phyloP scores from a whole-genome alignment of 2,329 filamentous ascomycete species.

The Ilyonectria destructans region DNA sequence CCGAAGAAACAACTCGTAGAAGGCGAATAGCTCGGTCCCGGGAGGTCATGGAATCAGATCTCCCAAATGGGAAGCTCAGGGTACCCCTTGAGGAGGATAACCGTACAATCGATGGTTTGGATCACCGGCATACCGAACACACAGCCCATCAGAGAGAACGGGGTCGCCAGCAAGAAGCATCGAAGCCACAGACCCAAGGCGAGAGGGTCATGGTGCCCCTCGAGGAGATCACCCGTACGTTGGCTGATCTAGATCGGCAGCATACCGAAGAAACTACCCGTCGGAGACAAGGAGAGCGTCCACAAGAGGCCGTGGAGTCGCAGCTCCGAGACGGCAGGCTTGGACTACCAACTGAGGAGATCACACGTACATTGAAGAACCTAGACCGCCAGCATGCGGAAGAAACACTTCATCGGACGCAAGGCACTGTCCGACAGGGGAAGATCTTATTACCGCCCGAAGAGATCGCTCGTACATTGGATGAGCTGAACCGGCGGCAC shows the following conservation, averaged over 20 bases:
- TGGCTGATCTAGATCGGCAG: constrained; percentile 5
- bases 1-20: constrained; percentile 11
- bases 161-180: no score
- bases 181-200: no score
- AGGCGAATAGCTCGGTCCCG: no score
- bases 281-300: constrained; percentile 5
- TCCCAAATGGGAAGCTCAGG: constrained; percentile 3
- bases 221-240: constrained; percentile 8
- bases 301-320: neutral
- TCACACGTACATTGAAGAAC: constrained; percentile 6
- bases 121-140: no score
- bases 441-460: no score
- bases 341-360: neutral
- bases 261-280: constrained; percentile 2
- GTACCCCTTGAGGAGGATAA: no score
- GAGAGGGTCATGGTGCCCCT: no score
- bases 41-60: neutral
- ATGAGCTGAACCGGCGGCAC: no score
- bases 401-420: neutral
- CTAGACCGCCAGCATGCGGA: neutral
- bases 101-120: no score
- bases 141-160: no score
- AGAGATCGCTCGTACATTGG: no score
- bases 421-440: no score
- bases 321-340: neutral